Evolutionary conservation across 352 stramenopile genomes (phyloP), one percentile per base, ranked within the genome.

Genomic region (Globisporangium megalacanthum): DNA sequence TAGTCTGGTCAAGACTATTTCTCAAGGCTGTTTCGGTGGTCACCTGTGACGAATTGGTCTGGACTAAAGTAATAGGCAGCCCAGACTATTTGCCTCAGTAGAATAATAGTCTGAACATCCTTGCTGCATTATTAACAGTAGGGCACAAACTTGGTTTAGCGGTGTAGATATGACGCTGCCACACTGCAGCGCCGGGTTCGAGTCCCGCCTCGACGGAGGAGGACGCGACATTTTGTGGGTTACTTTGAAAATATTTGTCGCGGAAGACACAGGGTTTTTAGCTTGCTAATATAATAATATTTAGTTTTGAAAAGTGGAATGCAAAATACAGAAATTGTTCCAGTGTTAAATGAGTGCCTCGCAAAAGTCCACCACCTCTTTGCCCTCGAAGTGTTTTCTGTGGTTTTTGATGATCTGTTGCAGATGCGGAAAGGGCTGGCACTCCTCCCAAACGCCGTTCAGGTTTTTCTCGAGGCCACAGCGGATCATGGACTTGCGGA

Each of bases 401-500:
- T 68, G 31, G 29, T 58, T 57, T 1, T 37, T 20, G 11, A 63
- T 29, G 39, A 64, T 45, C 37, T 7, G 20, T 15, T 67, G 49
- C 9, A 67, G 47, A 20, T 63, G 22, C 6, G 55, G 54, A 48
- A 42, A 49, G 5, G 60, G 51, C 37, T 67, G 61, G 4, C 20
- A 15, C 31, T 54, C 61, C 36, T 62, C 51, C 61, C 61, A 67
- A 2, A 41, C 31, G 22, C 61, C 61, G 29, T 44, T 62, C 4
- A 57, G 9, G 6, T 62, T 60, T 15, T 56, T 59, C n/a, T 39
- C 41, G 1, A 62, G 36, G 2, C 61, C 54, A 54, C 61, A 67
- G 10, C 52, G 44, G 14, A 67, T 67, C 61, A 67, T 63, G 2
- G 49, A 14, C 39, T 67, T 67, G 13, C 50, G 61, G 20, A 54